Conservation (phyloP, 768 basidiomycete species). For the Naganishia onofrii region DNA sequence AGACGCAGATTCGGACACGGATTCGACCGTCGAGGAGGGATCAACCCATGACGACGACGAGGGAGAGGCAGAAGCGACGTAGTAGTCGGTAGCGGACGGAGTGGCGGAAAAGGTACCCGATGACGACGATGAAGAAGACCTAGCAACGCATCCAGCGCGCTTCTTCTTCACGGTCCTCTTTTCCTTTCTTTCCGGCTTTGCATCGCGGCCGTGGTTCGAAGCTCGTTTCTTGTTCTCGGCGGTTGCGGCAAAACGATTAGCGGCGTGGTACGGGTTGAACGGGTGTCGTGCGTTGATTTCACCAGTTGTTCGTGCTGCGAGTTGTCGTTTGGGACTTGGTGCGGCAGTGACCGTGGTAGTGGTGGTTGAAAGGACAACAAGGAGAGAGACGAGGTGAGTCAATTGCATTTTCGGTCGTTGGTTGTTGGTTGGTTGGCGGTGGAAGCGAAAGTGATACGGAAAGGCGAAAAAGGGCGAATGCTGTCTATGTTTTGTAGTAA, state of each 20-base stretch:
- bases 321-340: constrained; percentile 4
- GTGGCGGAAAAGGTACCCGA: constrained; percentile 29
- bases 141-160: neutral
- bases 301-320: neutral
- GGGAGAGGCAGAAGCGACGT: constrained; percentile 23
- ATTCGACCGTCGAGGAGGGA: constrained; percentile 32
- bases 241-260: constrained; percentile 59
- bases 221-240: constrained; percentile 7
- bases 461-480: neutral
- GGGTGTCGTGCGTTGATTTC: constrained; percentile 3
- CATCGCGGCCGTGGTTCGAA: constrained; percentile 12
- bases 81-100: constrained; percentile 31
- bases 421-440: neutral
- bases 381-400: constrained; percentile 9
- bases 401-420: constrained; percentile 4
- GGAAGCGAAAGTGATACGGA: neutral
- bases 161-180: constrained; percentile 14
- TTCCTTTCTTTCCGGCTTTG: neutral
- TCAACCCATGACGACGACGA: constrained; percentile 13
- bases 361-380: neutral
- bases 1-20: constrained; percentile 8
- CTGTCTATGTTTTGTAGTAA: constrained; percentile 5
- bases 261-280: constrained; percentile 55
- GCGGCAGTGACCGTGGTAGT: constrained; percentile 4
- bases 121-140: constrained; percentile 6